Base-by-base conservation (phyloP, 1,284 basidiomycete species). In the Vanrija pseudolonga region DNA sequence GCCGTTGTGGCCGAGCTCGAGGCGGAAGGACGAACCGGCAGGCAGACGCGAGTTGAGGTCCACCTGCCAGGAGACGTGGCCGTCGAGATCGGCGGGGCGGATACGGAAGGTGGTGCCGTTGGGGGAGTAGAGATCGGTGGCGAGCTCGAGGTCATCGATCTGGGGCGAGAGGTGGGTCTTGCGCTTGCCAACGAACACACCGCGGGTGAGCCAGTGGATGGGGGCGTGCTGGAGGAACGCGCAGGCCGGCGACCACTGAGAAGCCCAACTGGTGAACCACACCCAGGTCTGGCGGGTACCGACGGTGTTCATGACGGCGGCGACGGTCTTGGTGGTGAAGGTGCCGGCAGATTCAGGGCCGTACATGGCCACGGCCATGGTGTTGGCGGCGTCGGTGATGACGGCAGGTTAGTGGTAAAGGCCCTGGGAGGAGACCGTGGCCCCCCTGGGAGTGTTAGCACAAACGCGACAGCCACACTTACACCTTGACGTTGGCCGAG, bases 201-300 rank as follows among this genome's bases (percentile, higher is more conserved):
- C 52, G 24, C 52, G 52, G 9, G 52, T 53, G 20, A 53, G 9
- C 52, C 52, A 53, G 52, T 53, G 52, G 24, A 53, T 49, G 52
- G 48, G 52, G 7, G 52, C 46, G 42, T 53, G 52, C 47, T 53
- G 47, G 24, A 53, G 46, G 9, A 45, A 22, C 32, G 45, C 37
- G 28, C 36, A 37, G 20, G 50, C 39, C 26, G 50, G 17, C 18
- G 46, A 47, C 50, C 55, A 57, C 39, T 53, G 51, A 4, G 55
- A 44, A 15, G 51, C 50, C 43, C 51, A 53, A 4, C 39, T 22
- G 8, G 47, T 45, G 42, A 53, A 53, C 52, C 52, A 53, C 14
- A 53, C 52, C 12, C 26, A 53, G 37, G 48, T 46, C 47, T 53
- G 36, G 18, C 52, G 52, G 11, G 47, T 47, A 4, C 23, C 24